Evolutionary conservation across 805 yeast genomes (phyloP), one percentile per base, ranked within the genome.

Genomic region (Isabelozyma heimii): DNA sequence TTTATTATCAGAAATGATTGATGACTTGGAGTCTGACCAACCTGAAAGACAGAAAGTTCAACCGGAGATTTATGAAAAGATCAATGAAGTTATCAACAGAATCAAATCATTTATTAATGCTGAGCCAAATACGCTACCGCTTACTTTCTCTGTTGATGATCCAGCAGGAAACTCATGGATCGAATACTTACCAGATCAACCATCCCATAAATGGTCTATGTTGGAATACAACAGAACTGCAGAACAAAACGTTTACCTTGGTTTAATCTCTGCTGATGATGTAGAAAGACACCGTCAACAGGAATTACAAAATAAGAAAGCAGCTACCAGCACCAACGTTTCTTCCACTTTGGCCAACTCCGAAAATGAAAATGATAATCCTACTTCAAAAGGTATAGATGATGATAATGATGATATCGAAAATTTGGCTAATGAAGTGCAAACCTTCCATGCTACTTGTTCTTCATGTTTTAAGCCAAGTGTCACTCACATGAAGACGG

Each of bases 141-240:
- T 92, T 52, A 87, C 95, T 0, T 79, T 92, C 44, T 75, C 79
- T 20, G 72, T 90, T 9, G 97, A 91, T 66, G 99, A 94, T 67
- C 97, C 99, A 27, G 81, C 97, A 1, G 99, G 99, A 13, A 94
- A 94, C 73, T 92, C 98, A 4, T 94, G 97, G 96, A 83, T 94
- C 47, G 97, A 89, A 63, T 89, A 79, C 65, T 69, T 81, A 51
- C 97, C 97, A 15, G 91, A 89, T 51, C 97, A 90, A 65, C 79
- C 96, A 4, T 75, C 87, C 37, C 95, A 89, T 68, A 90, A 91
- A 67, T 92, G 97, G 97, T 79, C 94, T 24, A 87, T 83, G 67
- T 75, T 79, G 33, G 91, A 89, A 60, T 94, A 91, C 65, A 70
- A 78, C 57, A 82, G 99, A 69, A 81, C 94, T 1, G 90, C 89